Base-by-base conservation (phyloP, 768 basidiomycete genomes). In the Phylloporus sp. region DNA sequence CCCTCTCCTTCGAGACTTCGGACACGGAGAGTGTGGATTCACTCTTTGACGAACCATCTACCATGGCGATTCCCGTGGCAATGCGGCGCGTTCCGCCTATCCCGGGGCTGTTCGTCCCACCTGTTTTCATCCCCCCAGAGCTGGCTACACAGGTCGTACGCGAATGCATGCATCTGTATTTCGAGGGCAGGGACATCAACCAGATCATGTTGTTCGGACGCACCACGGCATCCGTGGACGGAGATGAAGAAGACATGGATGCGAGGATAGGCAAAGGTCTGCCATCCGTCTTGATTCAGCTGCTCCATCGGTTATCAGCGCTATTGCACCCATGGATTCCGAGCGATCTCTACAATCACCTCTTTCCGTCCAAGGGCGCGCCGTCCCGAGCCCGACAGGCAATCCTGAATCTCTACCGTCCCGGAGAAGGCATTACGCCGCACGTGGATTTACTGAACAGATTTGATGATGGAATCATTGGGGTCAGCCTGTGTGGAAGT, bases 141-240 rank as follows among this genome's bases (percentile, higher is more conserved):
- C 64, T 86, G 9, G 78, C 79, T 4, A 67, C 78, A 18, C 60
- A 69, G 0, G 67, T 82, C 26, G 59, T 71, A 40, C 59, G 63
- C 10, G 77, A 77, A 42, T 85, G 84, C 63, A 71, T 79, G 63
- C 57, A 65, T 3, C 72, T 71, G 9, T 87, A 84, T 62, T 86
- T 86, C 58, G 58, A 56, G 9, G 61, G 61, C 10, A 68, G 65
- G 21, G 53, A 67, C 34, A 71, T 79, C 38, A 89, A 95, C 59
- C 91, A 94, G 64, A 77, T 86, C 42, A 93, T 94, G 91, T 75
- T 95, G 15, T 95, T 95, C 58, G 81, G 81, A 35, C 77, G 82
- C 31, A 56, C 53, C 32, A 17, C 40, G 42, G 45, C 61, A 17
- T 38, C 35, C 18, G 36, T 18, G 8, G 53, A 46, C 14, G 46